Base-by-base conservation (phyloP, 2,329 filamentous ascomycete genomes). In the Xylaria arbuscula region DNA sequence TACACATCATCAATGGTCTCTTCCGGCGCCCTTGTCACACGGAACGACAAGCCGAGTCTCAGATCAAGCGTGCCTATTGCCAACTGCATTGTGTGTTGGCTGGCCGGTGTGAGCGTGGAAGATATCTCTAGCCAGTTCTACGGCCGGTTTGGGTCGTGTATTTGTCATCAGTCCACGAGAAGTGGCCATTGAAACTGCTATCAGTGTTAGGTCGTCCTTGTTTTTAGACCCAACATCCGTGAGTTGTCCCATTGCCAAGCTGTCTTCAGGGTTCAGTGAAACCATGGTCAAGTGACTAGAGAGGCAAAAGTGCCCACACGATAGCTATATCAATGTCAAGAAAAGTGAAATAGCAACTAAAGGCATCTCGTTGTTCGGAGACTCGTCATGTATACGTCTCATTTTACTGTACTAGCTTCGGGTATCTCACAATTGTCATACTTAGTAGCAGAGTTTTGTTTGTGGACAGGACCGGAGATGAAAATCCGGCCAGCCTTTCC, bases 101-200 rank as follows among this genome's bases (percentile, higher is more conserved):
- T 50, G 28, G 50, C 57, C 64, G 57, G 57, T 56, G 57, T 55
- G 48, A 40, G 17, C 50, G 32, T 48, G 28, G 38, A 66, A 56
- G 11, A 22, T 61, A 28, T 50, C 4, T 42, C 54, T 54, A 22
- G 38, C 53, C 40, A 53, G 38, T 59, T 54, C 47, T 13, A 45
- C 19, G n/a, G 19, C 38, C 32, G 32, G 9, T 54, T 40, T 32
- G 19, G 22, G 15, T 54, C 15, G 50, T 34, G 11, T 59, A 56
- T 60, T 64, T 60, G 55, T 57, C 54, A 67, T 58, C 22, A 40
- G 15, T 8, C 42, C 32, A 55, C 48, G 60, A 40, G 45, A 17
- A 59, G 38, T 45, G n/a, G 42, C 24, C 50, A 19, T 57, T 50
- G 50, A 42, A 28, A 32, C 32, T 50, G 40, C 50, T 24, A 36